Evolutionary conservation across 139 green algal genomes (phyloP).

Genomic region (Tetradesmus lagerheimii): DNA sequence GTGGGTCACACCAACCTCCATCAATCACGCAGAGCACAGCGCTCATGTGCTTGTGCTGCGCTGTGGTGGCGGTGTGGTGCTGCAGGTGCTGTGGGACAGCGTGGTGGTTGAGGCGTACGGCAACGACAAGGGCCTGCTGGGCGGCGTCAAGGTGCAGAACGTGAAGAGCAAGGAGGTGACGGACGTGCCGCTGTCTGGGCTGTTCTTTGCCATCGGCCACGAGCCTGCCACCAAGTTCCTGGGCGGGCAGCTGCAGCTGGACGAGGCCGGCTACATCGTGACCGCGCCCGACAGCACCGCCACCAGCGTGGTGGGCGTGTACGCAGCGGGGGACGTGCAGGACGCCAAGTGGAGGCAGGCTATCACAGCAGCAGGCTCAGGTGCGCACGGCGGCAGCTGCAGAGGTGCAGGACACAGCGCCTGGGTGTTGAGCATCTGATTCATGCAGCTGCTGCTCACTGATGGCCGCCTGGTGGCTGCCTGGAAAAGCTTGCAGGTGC

Average conservation of each 20-base stretch:
- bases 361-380: slow-evolving; percentile 78
- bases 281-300: slow-evolving; percentile 70
- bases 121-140: slow-evolving; percentile 70
- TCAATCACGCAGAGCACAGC: no score
- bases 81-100: slow-evolving; percentile 71
- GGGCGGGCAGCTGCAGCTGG: slow-evolving; percentile 76
- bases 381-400: not conserved
- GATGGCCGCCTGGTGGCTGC: no score
- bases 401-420: not conserved
- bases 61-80: not conserved
- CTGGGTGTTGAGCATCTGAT: no score
- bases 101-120: slow-evolving; percentile 79
- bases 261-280: slow-evolving; percentile 80
- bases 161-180: slow-evolving; percentile 69
- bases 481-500: no score
- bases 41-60: no score
- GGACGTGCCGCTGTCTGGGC: slow-evolving; percentile 67
- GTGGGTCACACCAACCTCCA: no score
- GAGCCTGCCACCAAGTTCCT: slow-evolving; percentile 88
- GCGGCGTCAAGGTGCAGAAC: slow-evolving; percentile 73
- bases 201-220: slow-evolving; percentile 97
- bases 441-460: no score
- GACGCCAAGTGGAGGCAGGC: slow-evolving; percentile 87
- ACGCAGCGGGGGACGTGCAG: slow-evolving; percentile 81
- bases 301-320: slow-evolving; percentile 79